Percentiles rank a stretch among this genome's conserved stretches.
phyloP scores from a whole-genome alignment of 202 grass and related monocot species.

The Schoenoplectus triqueter region DNA sequence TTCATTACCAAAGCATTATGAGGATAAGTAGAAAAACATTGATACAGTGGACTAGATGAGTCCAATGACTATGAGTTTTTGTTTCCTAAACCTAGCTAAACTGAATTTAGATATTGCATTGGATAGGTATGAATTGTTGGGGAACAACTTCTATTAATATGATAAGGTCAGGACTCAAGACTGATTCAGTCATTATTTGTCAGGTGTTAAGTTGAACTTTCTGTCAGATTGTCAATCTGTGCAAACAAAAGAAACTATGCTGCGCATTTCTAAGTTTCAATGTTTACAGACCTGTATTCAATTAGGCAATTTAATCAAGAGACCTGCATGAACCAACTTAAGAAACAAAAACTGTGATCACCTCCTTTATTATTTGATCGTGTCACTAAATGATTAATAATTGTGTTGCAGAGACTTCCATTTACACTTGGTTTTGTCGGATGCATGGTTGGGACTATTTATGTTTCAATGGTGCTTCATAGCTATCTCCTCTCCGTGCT shows the following conservation, averaged over 20 bases:
- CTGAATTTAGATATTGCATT: not conserved
- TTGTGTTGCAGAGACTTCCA: slow-evolving; percentile 68
- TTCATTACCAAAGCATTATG: not conserved
- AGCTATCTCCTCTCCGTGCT: slow-evolving; percentile 97
- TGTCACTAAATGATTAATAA: not conserved
- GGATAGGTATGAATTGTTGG: not conserved
- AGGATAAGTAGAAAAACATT: not conserved
- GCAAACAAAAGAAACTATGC: not conserved
- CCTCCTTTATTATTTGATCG: not conserved
- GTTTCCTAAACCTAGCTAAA: not conserved
- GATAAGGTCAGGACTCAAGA: slow-evolving; percentile 1
- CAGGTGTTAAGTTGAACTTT: not conserved
- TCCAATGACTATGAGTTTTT: not conserved
- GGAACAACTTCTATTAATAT: not conserved
- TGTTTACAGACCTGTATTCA: not conserved
- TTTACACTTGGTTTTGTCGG: slow-evolving; percentile 82
- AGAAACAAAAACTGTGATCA: not conserved
- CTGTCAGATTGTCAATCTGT: not conserved
- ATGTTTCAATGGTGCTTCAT: slow-evolving; percentile 95
- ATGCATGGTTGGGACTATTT: slow-evolving; percentile 94
- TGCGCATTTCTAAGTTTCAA: not conserved
- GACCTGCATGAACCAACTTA: not conserved
- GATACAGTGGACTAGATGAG: not conserved
- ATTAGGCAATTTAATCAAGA: not conserved
- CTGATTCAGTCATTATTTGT: not conserved